Conservation (phyloP, 768 basidiomycete genomes). For the Lactarius trivialis region DNA sequence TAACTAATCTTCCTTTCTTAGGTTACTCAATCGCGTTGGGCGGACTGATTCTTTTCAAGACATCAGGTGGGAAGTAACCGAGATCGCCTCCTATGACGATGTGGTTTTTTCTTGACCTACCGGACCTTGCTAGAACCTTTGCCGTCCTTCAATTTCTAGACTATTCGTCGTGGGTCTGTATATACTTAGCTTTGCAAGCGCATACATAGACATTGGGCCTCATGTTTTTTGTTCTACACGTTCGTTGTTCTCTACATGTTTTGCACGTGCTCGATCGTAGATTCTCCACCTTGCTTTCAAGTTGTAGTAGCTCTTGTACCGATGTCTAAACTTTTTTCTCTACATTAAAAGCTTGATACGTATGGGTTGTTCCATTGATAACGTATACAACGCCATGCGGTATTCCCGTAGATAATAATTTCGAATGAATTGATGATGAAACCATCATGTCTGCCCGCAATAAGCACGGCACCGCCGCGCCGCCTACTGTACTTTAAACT, state of each 20-base stretch:
- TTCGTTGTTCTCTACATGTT: neutral
- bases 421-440: neutral
- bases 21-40: constrained; percentile 85
- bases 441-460: neutral
- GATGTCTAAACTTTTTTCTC: neutral
- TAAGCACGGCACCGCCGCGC: neutral
- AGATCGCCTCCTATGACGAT: neutral
- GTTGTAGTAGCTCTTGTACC: neutral
- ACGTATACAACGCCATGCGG: neutral
- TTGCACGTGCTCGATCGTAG: neutral
- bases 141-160: neutral
- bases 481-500: neutral
- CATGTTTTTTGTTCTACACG: neutral
- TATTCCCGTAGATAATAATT: too few relatives aligned
- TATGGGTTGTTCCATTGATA: neutral
- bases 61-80: constrained; percentile 51
- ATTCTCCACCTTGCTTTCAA: neutral
- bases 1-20: constrained; percentile 23
- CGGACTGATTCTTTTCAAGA: constrained; percentile 83
- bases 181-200: neutral
- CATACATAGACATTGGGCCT: constrained; percentile 1
- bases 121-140: neutral
- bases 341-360: neutral
- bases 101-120: neutral
- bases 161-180: neutral